Conservation (phyloP, 192 early-diverging fungal genomes). For the Polychytrium aggregatum region DNA sequence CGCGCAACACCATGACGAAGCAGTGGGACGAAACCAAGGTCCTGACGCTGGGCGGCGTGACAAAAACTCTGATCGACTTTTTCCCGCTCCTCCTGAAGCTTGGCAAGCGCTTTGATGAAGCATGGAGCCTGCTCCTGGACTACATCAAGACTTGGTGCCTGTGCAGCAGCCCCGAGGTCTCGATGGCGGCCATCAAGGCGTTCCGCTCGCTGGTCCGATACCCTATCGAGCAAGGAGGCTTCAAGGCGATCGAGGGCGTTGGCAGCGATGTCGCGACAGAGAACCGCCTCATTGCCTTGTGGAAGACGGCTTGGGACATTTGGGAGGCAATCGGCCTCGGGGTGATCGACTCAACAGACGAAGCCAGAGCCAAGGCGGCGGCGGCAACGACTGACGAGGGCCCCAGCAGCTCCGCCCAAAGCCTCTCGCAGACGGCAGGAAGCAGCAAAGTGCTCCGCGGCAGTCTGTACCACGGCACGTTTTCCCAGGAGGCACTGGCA, state of each 20-base stretch:
- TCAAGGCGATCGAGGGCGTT: slow-evolving; percentile 3
- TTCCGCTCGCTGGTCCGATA: slow-evolving; percentile 49
- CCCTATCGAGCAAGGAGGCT: slow-evolving; percentile 16
- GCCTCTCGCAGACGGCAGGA: no score
- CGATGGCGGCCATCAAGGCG: slow-evolving; percentile 61
- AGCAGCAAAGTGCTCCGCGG: background rate
- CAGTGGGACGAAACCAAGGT: slow-evolving; percentile 89
- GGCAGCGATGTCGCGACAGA: slow-evolving; percentile 3
- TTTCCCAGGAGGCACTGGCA: slow-evolving; percentile 65
- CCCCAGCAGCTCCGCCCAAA: no score
- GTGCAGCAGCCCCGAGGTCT: slow-evolving; percentile 60
- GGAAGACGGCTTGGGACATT: slow-evolving; percentile 50
- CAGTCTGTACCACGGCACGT: slow-evolving; percentile 26
- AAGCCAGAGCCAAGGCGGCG: background rate
- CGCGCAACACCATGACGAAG: slow-evolving; percentile 51
- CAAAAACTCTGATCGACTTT: slow-evolving; percentile 56
- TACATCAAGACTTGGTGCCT: slow-evolving; percentile 62
- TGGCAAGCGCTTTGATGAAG: slow-evolving; percentile 49
- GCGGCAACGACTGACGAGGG: slow-evolving; percentile 8
- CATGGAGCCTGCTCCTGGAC: slow-evolving; percentile 58
- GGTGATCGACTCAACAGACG: slow-evolving; percentile 31
- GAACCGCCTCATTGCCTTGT: slow-evolving; percentile 30
- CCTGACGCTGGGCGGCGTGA: slow-evolving; percentile 56
- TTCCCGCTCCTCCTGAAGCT: slow-evolving; percentile 47
- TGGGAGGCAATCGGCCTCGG: slow-evolving; percentile 68